Evolutionary conservation across 1,284 basidiomycete genomes (phyloP), one percentile per base, ranked within the genome.

Genomic region (Gomphus bonarii): DNA sequence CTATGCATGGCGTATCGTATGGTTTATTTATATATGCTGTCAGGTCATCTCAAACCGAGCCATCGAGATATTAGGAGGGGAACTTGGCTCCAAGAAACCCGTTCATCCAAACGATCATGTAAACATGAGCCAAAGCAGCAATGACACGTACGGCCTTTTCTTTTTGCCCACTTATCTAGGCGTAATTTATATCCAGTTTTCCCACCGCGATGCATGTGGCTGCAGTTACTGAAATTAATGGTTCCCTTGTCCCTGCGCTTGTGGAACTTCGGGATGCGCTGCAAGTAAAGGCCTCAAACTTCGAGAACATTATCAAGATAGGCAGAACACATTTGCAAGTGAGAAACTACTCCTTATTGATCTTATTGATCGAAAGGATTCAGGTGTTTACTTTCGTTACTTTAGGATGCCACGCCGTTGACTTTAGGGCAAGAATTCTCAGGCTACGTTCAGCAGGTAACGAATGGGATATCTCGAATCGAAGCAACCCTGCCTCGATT

Each of bases 21-120:
- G 16, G 25, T 10, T 22, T 11, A 25, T 31, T 42, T 46, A 18
- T 42, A 38, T n/a, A 44, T 57, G 42, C 20, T 25, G 18, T 43
- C 54, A 91, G 88, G 95, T 99, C 68, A 97, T 99, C 70, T 95
- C 92, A 31, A 99, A 99, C 73, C 87, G 95, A 61, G 97, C 97
- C 38, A 99, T 99, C 67, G 93, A 99, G 75, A 76, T 97, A 63
- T 84, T 99, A 61, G 97, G 97, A 22, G 97, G 97, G 30, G 81
- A 97, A 73, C 78, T 97, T 57, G 97, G 97, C 48, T 91, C 88
- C 60, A 99, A 99, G 79, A 93, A 82, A 68, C 97, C 97, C 30
- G 95, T 99, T 11, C 97, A 99, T 73, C 97, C 97, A 47, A 99
- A 99, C 71, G 97, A 99, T 71, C 97, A 99, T 75, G 95, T 98